A percentile compares a stretch with the other conserved stretches of the same genome.
These are phyloP conservation scores for Cystobasidium onofrii DNA, from an alignment of 768 basidiomycete species.

Conservation along the genomic window DNA sequence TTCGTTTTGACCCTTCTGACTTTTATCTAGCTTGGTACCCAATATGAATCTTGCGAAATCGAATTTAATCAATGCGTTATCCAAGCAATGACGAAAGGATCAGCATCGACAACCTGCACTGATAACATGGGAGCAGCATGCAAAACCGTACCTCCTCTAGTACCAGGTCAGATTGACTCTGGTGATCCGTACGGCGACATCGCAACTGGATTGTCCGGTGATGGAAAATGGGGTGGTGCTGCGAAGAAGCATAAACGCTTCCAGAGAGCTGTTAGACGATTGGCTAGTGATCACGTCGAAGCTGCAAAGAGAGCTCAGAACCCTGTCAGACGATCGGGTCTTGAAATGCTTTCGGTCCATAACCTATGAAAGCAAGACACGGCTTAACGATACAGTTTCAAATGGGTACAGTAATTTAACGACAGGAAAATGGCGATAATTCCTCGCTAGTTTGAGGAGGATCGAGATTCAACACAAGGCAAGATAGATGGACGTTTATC, in stretches of 20 bases:
- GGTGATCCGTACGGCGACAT: slow-evolving; percentile 11
- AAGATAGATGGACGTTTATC: too few species aligned
- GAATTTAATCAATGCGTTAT: slow-evolving; percentile 13
- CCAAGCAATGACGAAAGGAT: background rate
- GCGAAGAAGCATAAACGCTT: background rate
- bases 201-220: background rate
- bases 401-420: too few species aligned
- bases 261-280: background rate
- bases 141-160: background rate
- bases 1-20: background rate
- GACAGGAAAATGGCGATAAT: background rate
- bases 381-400: too few species aligned
- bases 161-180: background rate
- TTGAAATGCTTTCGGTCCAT: background rate
- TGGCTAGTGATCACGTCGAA: background rate
- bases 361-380: background rate
- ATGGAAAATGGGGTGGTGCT: slow-evolving; percentile 20
- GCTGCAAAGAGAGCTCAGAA: slow-evolving; percentile 1
- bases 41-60: slow-evolving; percentile 23
- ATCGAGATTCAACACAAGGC: too few species aligned
- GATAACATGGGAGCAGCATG: background rate
- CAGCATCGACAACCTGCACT: slow-evolving; percentile 13
- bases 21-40: slow-evolving; percentile 1
- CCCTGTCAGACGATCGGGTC: background rate
- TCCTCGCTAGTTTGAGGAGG: background rate